Base-by-base conservation (phyloP, 441 rosid genomes). In the Geranium incanum region DNA sequence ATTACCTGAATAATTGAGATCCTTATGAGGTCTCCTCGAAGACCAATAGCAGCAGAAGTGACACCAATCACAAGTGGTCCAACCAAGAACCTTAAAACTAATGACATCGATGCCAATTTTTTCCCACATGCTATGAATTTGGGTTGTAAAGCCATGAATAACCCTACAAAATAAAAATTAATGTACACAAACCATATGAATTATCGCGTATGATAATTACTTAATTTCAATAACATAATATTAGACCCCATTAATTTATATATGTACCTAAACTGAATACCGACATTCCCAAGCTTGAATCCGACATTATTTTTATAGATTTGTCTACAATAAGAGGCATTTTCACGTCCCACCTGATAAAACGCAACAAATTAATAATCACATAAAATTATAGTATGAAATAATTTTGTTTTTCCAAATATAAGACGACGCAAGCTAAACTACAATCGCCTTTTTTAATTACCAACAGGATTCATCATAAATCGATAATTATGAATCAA, bases 131-230 rank as follows among this genome's bases (percentile, higher is more conserved):
- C 77, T 28, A 79, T 73, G 73, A 81, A 70, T 60, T 70, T 81
- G 67, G 84, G 81, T 48, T 78, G 84, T 70, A 78, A 55, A 6
- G 84, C 84, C 84, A 81, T 81, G 77, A 78, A 81, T 69, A 81
- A 41, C 21, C 81, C 81, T 80, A 5, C 23, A 69, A 52, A 28
- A 16, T 33, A 28, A 48, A 48, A 33, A 69, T 50, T 21, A 36
- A 16, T n/a, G 36, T 28, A 69, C 64, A 23, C 6, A 69, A 69
- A 60, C 7, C 21, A 5, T 59, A 59, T 15, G 5, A 15, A 15
- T 15, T 16, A 3, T 6, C 15, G 15, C 21, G 33, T 28, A 28
- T 28, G 3, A 28, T 28, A 28, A 1, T 28, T 28, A 28, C 33
- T 28, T 28, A 28, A 28, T 28, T 28, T 28, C 21, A 21, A 21